phyloP scores from a whole-genome alignment of 176 grass and related monocot species.

The Phoenix roebelenii region DNA sequence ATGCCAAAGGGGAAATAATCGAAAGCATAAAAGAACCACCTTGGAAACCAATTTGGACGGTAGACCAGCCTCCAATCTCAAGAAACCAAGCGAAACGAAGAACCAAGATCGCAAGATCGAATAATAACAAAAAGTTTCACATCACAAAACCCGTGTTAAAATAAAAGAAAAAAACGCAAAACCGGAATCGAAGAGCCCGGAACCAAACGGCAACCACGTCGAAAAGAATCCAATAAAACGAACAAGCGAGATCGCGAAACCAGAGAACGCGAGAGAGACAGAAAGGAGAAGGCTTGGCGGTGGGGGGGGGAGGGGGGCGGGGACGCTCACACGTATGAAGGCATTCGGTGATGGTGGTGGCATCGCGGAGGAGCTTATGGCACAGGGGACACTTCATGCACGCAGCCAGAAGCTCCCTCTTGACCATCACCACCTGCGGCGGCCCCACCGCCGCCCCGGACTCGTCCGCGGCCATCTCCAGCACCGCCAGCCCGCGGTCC shows the following conservation, averaged over 20 bases:
- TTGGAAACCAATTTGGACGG: not conserved
- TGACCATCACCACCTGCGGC: too few relatives aligned
- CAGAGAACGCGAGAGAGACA: not conserved
- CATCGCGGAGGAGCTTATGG: too few relatives aligned
- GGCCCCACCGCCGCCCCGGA: too few relatives aligned
- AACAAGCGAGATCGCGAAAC: not conserved
- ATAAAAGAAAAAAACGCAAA: too few relatives aligned
- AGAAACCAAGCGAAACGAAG: not conserved
- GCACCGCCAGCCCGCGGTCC: too few relatives aligned
- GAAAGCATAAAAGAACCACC: not conserved
- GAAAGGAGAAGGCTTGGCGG: not conserved
- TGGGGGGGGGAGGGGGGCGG: too few relatives aligned
- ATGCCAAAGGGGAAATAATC: constrained; percentile 6
- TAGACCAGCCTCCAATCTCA: not conserved
- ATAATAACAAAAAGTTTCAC: not conserved
- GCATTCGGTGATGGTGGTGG: too few relatives aligned
- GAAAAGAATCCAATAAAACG: not conserved
- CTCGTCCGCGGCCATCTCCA: too few relatives aligned
- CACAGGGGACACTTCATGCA: too few relatives aligned
- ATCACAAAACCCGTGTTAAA: too few relatives aligned
- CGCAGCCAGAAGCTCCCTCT: too few relatives aligned
- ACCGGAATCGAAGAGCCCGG: not conserved
- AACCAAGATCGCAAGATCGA: not conserved
- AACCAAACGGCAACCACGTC: not conserved
- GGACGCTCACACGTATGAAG: not conserved